Conservation (phyloP, 805 yeast species). For the Metschnikowia noctiluminum region DNA sequence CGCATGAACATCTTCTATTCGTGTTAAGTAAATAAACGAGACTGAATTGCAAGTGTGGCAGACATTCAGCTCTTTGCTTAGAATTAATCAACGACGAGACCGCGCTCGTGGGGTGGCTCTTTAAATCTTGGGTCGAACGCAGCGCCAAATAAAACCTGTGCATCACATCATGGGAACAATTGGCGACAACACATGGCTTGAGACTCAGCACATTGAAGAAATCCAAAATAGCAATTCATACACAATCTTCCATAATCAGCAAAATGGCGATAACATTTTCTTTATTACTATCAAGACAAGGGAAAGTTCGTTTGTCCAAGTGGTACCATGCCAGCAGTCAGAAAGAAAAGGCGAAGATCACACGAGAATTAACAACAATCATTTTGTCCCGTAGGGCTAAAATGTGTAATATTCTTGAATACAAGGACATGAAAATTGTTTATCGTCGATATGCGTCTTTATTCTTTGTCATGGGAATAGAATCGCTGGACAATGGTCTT, state of each 20-base stretch:
- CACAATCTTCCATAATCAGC: neutral
- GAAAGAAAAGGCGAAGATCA: slow-evolving; percentile 80
- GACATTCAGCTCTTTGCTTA: too few species aligned
- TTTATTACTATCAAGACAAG: slow-evolving; percentile 86
- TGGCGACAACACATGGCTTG: too few species aligned
- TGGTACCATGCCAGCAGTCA: slow-evolving; percentile 88
- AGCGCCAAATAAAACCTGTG: neutral
- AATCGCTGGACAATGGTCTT: slow-evolving; percentile 80
- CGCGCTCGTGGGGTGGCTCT: too few species aligned
- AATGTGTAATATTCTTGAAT: slow-evolving; percentile 93
- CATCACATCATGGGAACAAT: neutral
- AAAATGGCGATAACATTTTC: slow-evolving; percentile 75
- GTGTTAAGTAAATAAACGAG: too few species aligned
- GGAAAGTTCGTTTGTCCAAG: slow-evolving; percentile 87
- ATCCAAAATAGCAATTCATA: too few species aligned
- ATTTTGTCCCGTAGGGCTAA: slow-evolving; percentile 83
- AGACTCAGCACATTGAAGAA: too few species aligned
- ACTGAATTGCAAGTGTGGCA: too few species aligned
- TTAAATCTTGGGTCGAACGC: too few species aligned
- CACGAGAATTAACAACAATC: slow-evolving; percentile 80
- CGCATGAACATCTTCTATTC: too few species aligned
- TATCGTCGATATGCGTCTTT: slow-evolving; percentile 92
- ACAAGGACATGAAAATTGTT: slow-evolving; percentile 78
- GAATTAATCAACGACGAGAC: too few species aligned
- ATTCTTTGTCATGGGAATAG: slow-evolving; percentile 85